Conservation (phyloP, 208 protist genomes). For the Jaenimonas drosophilae region DNA sequence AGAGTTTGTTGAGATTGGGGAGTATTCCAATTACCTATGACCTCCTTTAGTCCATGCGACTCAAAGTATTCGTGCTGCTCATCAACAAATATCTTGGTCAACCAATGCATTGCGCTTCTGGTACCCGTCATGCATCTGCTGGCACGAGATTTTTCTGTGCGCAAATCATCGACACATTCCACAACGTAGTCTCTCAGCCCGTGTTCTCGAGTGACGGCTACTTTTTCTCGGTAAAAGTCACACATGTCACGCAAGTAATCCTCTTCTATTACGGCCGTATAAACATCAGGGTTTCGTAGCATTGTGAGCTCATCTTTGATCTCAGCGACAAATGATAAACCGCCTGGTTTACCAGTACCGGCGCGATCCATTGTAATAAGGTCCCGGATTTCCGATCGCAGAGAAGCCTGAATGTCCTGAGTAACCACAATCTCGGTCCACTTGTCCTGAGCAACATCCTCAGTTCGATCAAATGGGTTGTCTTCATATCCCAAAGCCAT, state of each 20-base stretch:
- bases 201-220: no score
- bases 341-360: background rate
- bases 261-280: conserved; percentile 18
- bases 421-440: conserved; percentile 22
- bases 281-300: conserved; percentile 23
- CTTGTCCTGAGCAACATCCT: conserved; percentile 20
- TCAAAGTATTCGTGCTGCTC: conserved; percentile 12
- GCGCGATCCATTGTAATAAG: conserved; percentile 12
- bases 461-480: conserved; percentile 20
- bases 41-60: background rate
- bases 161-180: conserved; percentile 9
- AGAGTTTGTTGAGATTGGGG: conserved; percentile 5
- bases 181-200: conserved; percentile 10
- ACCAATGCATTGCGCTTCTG: conserved; percentile 8
- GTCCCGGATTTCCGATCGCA: conserved; percentile 11
- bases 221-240: conserved; percentile 6
- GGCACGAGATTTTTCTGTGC: conserved; percentile 12
- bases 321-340: conserved; percentile 11
- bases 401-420: conserved; percentile 2
- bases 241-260: conserved; percentile 22
- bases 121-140: no score
- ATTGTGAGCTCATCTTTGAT: conserved; percentile 34
- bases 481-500: conserved; percentile 13
- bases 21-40: conserved; percentile 4
- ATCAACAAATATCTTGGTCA: conserved; percentile 19